Base-by-base conservation (phyloP, 768 basidiomycete genomes). In the Lactifluus volemus region DNA sequence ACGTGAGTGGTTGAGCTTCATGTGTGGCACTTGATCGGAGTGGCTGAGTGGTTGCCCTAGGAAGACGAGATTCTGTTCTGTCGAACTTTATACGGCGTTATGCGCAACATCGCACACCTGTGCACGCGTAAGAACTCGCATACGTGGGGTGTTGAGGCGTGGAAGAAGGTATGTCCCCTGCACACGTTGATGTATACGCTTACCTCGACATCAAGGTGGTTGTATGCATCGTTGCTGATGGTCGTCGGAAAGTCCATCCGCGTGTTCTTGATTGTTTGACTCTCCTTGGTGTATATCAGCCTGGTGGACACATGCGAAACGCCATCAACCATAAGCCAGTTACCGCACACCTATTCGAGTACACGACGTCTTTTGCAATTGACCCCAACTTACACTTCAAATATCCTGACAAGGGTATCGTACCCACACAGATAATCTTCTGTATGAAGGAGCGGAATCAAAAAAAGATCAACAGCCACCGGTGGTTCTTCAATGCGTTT, bases 401-500 rank as follows among this genome's bases (percentile, higher is more conserved):
- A 70, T 92, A 90, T 65, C 89, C 92, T 0, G 93, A 94, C 70
- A 93, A 92, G 72, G 93, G 93, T 3, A 89, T 95, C 45, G 88
- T 93, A 12, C 94, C 93, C 2, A 92, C 88, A n/a, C 96, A 95
- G 70, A 93, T 91, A 52, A 85, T 98, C 36, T 91, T 91, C 70
- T 89, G 86, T 70, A 80, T 90, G 77, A 91, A 92, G 76, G 93
- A 95, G 76, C 89, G 84, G 77, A 98, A 96, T 70, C 88, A 92
- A 70, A 94, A 95, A 78, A 97, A 98, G 76, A 95, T 98, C 70
- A 98, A 97, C 71, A 91, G 88, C 50, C 94, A 97, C 68, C 79
- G 95, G 51, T 98, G 95, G 95, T 96, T 95, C 73, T 97, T 98
- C 74, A 98, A 97, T 70, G 95, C 92, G 0, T 90, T 98, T 70